Percentiles rank a stretch among this genome's conserved stretches.
Conservation (phyloP, 345 rosid species). For the Euphorbia pulcherrima region DNA sequence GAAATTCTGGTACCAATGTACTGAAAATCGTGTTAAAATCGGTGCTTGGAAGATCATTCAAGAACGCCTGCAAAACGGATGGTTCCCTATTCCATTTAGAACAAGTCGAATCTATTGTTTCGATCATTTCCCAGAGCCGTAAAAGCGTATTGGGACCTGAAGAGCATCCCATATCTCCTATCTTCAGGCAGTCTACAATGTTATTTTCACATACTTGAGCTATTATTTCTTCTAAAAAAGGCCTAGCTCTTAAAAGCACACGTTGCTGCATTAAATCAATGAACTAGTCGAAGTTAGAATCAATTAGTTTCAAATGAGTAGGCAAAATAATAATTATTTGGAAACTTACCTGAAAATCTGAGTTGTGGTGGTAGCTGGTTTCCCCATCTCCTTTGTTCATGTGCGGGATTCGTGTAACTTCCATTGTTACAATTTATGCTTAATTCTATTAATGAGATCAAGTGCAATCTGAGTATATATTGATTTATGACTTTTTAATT, state of each 20-base stretch:
- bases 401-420: neutral
- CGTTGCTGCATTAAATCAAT: slow-evolving; percentile 2
- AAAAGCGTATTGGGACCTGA: slow-evolving; percentile 45
- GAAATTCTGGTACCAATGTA: too few species aligned
- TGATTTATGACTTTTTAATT: too few species aligned
- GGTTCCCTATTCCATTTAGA: slow-evolving; percentile 7
- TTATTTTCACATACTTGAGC: neutral
- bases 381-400: neutral
- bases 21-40: too few species aligned
- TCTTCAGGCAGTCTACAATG: neutral
- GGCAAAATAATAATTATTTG: neutral
- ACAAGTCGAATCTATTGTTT: slow-evolving; percentile 13
- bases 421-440: too few species aligned
- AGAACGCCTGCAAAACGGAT: too few species aligned
- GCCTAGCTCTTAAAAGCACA: neutral
- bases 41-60: too few species aligned
- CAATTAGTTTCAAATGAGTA: too few species aligned
- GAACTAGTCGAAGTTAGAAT: neutral
- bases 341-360: neutral
- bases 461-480: too few species aligned
- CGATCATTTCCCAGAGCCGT: slow-evolving; percentile 11
- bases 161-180: slow-evolving; percentile 44
- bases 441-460: neutral
- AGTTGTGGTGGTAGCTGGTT: neutral
- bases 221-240: neutral